Evolutionary conservation across 2,329 filamentous ascomycete species (phyloP), one percentile per base, ranked within the genome.

Genomic region (Verticillium nubilum): DNA sequence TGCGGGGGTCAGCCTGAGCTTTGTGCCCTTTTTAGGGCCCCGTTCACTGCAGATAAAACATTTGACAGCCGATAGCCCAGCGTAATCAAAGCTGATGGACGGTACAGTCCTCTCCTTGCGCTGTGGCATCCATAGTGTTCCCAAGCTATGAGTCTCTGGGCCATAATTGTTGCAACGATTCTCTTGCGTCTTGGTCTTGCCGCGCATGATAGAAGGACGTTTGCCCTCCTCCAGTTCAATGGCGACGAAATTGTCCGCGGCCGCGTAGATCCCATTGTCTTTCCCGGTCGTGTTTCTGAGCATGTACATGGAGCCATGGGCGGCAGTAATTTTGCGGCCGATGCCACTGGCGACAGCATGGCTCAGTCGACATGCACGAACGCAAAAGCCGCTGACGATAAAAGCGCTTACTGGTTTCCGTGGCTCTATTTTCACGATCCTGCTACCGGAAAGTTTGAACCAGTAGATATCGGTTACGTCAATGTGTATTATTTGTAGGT

Each of bases 361-460:
- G 62, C 77, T 61, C 70, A 79, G 58, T 90, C 87, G 29, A 80
- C 81, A 26, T 94, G 90, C 78, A 89, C 86, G 54, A 90, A 86
- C 29, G 88, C 89, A 70, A 80, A 81, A 62, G 79, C 90, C 69
- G 85, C 81, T 66, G 84, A 83, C 58, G 89, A 92, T 73, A 79
- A 85, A 69, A 89, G 84, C 66, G 88, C 88, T 72, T 93, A 94
- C 78, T 93, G 90, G 90, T 86, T 87, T 58, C 89, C 90, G 1
- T 78, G 79, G 28, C 75, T 93, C 2, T 92, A 87, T 74, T 91
- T 88, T 73, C 75, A 80, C 64, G 82, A 89, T 64, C 80, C 85
- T 67, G 75, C 81, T 64, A 84, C 86, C 64, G 83, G 82, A 54
- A 81, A 79, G 58, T 85, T 91, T 65, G 83, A 86, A 71, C 79